A percentile compares a stretch with the other conserved stretches of the same genome.
Evolutionary conservation across 148 eudicot species (phyloP).

Genomic region (Vaccinium vitisidaea): DNA sequence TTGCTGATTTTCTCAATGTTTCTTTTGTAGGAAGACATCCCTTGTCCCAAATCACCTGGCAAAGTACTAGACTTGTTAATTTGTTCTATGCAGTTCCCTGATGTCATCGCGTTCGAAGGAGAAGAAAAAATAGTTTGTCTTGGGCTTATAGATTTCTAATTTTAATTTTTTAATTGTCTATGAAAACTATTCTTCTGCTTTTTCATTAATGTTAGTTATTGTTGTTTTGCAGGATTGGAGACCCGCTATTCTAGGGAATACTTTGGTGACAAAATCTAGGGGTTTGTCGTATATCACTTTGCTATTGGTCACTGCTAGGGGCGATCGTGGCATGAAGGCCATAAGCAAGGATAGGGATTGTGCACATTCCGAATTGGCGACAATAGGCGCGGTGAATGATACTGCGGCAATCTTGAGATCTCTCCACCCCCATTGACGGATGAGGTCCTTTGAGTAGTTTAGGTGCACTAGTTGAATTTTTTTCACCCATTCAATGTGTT

Average conservation of each 20-base stretch:
- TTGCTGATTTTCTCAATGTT: background rate
- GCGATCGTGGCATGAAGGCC: slow-evolving; percentile 99
- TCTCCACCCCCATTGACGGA: slow-evolving; percentile 51
- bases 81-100: background rate
- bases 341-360: slow-evolving; percentile 86
- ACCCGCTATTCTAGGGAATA: slow-evolving; percentile 87
- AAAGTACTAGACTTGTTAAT: background rate
- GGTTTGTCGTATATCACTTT: slow-evolving; percentile 87
- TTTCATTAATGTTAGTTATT: background rate
- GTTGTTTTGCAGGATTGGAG: slow-evolving; percentile 65
- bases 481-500: background rate
- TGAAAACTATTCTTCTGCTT: background rate
- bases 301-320: slow-evolving; percentile 84
- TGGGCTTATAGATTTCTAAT: background rate
- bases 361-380: slow-evolving; percentile 79
- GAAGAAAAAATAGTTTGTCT: background rate
- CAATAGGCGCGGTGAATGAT: slow-evolving; percentile 79
- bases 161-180: background rate
- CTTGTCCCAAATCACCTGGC: too few relatives aligned
- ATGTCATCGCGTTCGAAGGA: background rate
- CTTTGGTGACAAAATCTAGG: slow-evolving; percentile 87
- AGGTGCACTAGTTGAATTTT: slow-evolving; percentile 39
- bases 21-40: too few relatives aligned
- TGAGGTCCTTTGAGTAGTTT: slow-evolving; percentile 70
- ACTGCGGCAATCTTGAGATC: slow-evolving; percentile 55